Evolutionary conservation across 1,284 basidiomycete genomes (phyloP), one percentile per base, ranked within the genome.

Genomic region (Gomphus bonarii): DNA sequence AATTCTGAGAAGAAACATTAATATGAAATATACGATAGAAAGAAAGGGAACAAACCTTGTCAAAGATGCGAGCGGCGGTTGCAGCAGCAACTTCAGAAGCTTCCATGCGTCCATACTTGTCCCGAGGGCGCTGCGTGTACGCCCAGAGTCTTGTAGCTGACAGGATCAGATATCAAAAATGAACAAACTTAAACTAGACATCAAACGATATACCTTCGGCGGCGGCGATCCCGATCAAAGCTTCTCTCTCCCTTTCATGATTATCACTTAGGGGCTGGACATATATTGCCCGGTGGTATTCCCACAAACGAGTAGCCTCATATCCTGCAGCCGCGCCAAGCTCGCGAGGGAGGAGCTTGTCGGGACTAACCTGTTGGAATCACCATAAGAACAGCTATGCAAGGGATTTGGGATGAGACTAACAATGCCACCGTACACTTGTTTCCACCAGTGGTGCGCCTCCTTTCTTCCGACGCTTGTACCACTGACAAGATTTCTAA

Each of bases 311-410:
- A 67, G 81, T 82, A 0, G 80, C 80, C 64, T 84, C 81, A 64
- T 84, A 85, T 0, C 81, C 82, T n/a, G 82, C 82, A 3, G 82
- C 83, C 62, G 82, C 76, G 0, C 83, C 83, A 31, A 85, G 72
- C 58, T 84, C 80, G n/a, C 42, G 48, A 8, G 62, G 62, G 1
- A 57, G 46, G 47, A 61, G 51, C 18, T 53, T 49, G 20, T 54
- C 18, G 14, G 59, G 58, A 42, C 60, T 56, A 18, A 59, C 59
- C 61, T 47, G 44, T 35, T 20, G 31, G 16, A 7, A 18, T 20
- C 14, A 44, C 30, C 22, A 51, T 49, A 33, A 51, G 46, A 50
- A 44, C 49, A 42, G 20, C 48, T 35, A 43, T 31, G 50, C 58
- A 56, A 36, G 49, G 50, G 42, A 33, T 9, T 12, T 35, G 1